These are phyloP conservation scores for Kodamaea suecica DNA, from an alignment of 1,139 yeast species.

Conservation along the genomic window DNA sequence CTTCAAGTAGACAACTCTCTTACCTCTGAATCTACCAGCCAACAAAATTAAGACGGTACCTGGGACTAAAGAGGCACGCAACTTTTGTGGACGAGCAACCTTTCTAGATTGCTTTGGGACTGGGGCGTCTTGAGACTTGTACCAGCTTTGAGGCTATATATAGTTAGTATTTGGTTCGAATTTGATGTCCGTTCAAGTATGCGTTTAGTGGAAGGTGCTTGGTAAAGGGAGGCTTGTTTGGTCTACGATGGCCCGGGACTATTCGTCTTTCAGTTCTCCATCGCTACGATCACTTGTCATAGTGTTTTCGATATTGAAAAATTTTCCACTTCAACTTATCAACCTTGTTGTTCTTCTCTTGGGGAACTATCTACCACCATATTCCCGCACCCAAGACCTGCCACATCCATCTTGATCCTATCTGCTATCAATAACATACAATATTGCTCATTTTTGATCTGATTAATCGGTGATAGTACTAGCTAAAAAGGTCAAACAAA, in stretches of 20 bases:
- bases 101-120: constrained; percentile 86
- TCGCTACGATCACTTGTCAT: too few relatives aligned
- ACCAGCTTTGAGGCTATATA: constrained; percentile 84
- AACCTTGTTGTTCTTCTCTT: too few relatives aligned
- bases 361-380: too few relatives aligned
- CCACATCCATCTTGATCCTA: too few relatives aligned
- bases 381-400: too few relatives aligned
- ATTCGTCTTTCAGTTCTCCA: too few relatives aligned
- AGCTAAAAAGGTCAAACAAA: background rate
- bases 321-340: too few relatives aligned
- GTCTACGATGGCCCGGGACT: too few relatives aligned
- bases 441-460: constrained; percentile 29
- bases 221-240: too few relatives aligned
- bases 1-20: constrained; percentile 99
- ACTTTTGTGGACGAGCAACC: constrained; percentile 90
- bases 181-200: too few relatives aligned
- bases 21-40: constrained; percentile 99
- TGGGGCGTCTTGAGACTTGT: constrained; percentile 92
- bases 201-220: too few relatives aligned
- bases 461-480: constrained; percentile 23
- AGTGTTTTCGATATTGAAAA: too few relatives aligned
- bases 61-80: constrained; percentile 96
- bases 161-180: constrained; percentile 2
- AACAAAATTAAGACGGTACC: constrained; percentile 97
- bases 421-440: constrained; percentile 23